Evolutionary conservation across 2,329 filamentous ascomycete genomes (phyloP).

Genomic region (Trichoderma brevicompactum): DNA sequence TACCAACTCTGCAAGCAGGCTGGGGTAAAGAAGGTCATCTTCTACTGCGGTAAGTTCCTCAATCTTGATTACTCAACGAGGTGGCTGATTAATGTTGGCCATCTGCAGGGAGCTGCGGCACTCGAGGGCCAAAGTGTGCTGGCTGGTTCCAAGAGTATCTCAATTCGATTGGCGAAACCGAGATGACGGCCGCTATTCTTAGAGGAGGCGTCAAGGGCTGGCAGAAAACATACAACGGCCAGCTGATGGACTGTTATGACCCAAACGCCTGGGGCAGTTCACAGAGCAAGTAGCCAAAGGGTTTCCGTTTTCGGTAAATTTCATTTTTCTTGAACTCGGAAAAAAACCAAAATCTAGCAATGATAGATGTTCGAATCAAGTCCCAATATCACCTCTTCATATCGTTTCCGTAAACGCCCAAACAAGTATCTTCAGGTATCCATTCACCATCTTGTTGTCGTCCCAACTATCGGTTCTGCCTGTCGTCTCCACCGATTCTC

Average conservation of each 20-base stretch:
- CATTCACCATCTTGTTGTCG: conserved; percentile 32
- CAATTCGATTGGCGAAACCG: conserved; percentile 48
- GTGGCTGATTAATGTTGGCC: background rate
- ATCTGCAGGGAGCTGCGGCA: conserved; percentile 52
- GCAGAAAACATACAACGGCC: conserved; percentile 53
- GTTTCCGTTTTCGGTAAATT: background rate
- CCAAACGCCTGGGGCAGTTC: conserved; percentile 43
- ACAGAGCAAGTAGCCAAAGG: conserved; percentile 34
- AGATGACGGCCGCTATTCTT: conserved; percentile 53
- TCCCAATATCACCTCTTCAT: conserved; percentile 27
- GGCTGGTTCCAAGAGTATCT: conserved; percentile 63
- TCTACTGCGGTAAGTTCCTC: conserved; percentile 56
- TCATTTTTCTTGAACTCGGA: conserved; percentile 38
- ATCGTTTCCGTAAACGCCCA: conserved; percentile 43
- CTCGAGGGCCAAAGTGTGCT: conserved; percentile 57
- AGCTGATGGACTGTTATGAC: conserved; percentile 57
- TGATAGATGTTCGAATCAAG: conserved; percentile 32
- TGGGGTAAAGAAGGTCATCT: conserved; percentile 54
- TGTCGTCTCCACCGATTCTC: conserved; percentile 67
- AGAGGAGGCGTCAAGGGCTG: conserved; percentile 60
- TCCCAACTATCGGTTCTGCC: conserved; percentile 42
- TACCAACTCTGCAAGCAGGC: conserved; percentile 57
- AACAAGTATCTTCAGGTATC: conserved; percentile 36
- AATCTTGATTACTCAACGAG: background rate
- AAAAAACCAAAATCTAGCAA: conserved; percentile 37